These are phyloP conservation scores for Butyriboletus loyo DNA, from an alignment of 768 basidiomycete genomes.

Conservation along the genomic window DNA sequence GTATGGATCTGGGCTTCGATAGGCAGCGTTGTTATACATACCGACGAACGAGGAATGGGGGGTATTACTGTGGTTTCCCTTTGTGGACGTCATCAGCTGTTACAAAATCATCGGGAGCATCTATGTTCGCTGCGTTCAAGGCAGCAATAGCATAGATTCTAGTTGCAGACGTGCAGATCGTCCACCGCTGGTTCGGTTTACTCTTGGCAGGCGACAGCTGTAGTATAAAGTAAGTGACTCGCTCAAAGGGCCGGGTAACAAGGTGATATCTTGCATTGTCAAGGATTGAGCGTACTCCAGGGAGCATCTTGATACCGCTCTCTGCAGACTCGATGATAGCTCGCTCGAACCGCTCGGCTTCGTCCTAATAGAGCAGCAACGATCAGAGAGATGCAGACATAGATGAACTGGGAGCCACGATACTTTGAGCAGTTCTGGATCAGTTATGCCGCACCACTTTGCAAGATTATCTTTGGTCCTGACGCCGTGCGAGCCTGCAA, in stretches of 20 bases:
- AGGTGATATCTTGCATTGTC: constrained; percentile 40
- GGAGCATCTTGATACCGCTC: constrained; percentile 64
- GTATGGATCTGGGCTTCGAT: constrained; percentile 80
- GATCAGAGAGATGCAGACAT: constrained; percentile 1
- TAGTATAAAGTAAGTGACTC: constrained; percentile 4
- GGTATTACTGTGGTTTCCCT: constrained; percentile 73
- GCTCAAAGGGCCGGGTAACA: neutral
- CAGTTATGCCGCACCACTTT: constrained; percentile 65
- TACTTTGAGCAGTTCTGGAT: constrained; percentile 70
- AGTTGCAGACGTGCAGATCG: constrained; percentile 87
- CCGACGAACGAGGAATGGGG: neutral
- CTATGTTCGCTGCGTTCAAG: constrained; percentile 60
- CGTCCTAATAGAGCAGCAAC: constrained; percentile 40
- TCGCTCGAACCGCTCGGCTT: constrained; percentile 75
- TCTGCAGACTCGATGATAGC: constrained; percentile 67
- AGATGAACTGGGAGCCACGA: neutral
- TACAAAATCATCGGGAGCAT: constrained; percentile 71
- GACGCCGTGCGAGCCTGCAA: constrained; percentile 72
- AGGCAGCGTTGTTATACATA: neutral
- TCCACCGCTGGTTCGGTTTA: constrained; percentile 67
- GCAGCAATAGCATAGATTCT: constrained; percentile 71
- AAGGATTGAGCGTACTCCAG: constrained; percentile 65
- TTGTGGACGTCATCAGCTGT: constrained; percentile 77
- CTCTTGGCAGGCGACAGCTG: constrained; percentile 29
- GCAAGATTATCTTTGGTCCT: constrained; percentile 80